Base-by-base conservation (phyloP, 345 rosid species). In the Populus alba region DNA sequence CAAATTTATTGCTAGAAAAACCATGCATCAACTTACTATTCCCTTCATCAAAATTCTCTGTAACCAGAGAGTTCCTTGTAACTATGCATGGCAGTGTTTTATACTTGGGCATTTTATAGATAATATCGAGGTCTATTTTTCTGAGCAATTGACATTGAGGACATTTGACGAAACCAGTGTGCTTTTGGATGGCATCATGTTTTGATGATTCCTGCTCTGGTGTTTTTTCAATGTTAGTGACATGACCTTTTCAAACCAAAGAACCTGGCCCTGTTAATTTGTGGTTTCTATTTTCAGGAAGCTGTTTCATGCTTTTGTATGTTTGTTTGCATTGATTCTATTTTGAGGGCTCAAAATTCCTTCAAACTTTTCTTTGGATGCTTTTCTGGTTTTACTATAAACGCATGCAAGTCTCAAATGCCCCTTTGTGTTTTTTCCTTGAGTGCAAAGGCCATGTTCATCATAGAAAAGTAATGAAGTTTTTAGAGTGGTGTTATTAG, bases 221-320 rank as follows among this genome's bases (percentile, higher is more conserved):
- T 37, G 41, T 11, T 65, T 65, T 25, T 65, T 3, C 38, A 27
- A 17, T 27, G 8, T 43, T 65, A 7, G 51, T 11, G 27, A 1
- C 29, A 59, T 53, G 49, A 49, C 39, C 16, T 37, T 53, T 33
- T 37, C 22, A 7, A 75, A 75, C 55, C 8, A 0, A 66, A 38
- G 65, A 22, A 20, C 27, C 23, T 0, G 49, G 47, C 45, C 69
- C 41, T 12, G 37, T 61, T 61, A 27, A 39, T 39, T 15, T 39
- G 8, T 71, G 74, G 74, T 47, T 55, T 71, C 39, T 49, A 41
- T 29, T n/a, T 41, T 41, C 76, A 38, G 27, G 51, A 73, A 39
- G 18, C 3, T 39, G 38, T 62, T 22, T 41, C 31, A 23, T 61
- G 39, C 18, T 20, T 39, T 8, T 61, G 62, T 25, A n/a, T 37